These are phyloP conservation scores for Botrytis squamosa DNA, from an alignment of 2,329 filamentous ascomycete species.

Conservation along the genomic window DNA sequence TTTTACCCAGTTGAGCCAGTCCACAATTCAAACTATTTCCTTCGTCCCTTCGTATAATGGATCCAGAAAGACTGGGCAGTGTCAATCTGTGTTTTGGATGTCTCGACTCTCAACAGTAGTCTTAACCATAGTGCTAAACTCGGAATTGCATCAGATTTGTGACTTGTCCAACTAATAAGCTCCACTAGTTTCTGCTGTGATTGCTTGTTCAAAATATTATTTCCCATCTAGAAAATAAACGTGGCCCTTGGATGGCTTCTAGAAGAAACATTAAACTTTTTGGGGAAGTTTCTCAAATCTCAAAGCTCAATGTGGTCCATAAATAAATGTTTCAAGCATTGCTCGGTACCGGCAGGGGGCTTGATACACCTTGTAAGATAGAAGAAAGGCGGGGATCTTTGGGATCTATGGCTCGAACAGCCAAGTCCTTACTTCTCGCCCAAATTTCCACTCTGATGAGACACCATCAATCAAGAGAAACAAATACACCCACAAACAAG, in stretches of 20 bases:
- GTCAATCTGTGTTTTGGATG: background rate
- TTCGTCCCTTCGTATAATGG: background rate
- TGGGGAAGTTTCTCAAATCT: background rate
- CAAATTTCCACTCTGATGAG: background rate
- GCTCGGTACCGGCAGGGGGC: background rate
- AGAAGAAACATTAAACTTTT: slow-evolving; percentile 12
- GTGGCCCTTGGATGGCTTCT: background rate
- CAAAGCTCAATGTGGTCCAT: background rate
- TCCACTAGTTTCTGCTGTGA: background rate
- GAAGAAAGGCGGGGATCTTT: background rate
- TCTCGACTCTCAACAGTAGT: background rate
- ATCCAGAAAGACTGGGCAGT: background rate
- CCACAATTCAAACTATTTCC: background rate
- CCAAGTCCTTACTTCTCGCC: background rate
- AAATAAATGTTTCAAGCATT: background rate
- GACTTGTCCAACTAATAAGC: background rate
- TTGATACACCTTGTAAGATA: background rate
- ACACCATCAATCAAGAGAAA: background rate
- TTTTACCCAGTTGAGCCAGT: background rate
- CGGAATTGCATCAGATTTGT: background rate
- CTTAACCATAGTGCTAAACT: background rate
- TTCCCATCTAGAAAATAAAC: background rate
- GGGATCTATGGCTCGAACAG: slow-evolving; percentile 1
- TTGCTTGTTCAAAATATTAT: background rate
- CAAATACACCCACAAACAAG: background rate